phyloP scores from a whole-genome alignment of 2,329 filamentous ascomycete species.

The Aschersonia sp. region DNA sequence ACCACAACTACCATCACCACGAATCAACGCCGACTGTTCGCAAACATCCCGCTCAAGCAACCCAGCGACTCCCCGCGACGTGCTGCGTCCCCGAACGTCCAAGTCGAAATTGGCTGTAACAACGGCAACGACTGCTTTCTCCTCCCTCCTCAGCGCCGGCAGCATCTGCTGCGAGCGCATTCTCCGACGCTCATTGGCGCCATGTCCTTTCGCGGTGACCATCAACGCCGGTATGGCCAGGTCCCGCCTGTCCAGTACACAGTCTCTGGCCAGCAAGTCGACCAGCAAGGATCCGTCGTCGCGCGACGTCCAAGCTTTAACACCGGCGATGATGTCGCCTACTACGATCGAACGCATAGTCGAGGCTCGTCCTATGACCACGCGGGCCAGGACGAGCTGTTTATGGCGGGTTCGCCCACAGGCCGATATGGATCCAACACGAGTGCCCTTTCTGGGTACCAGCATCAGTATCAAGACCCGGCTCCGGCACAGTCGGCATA shows the following conservation, averaged over 20 bases:
- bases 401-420: constrained; percentile 31
- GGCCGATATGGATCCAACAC: constrained; percentile 25
- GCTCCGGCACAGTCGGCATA: constrained; percentile 36
- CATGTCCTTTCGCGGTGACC: constrained; percentile 52
- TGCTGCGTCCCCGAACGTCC: too few relatives aligned
- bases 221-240: constrained; percentile 50
- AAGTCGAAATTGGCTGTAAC: too few relatives aligned
- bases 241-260: constrained; percentile 52
- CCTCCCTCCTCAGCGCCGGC: neutral
- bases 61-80: too few relatives aligned
- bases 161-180: constrained; percentile 1
- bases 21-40: too few relatives aligned
- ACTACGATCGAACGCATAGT: constrained; percentile 25
- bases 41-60: too few relatives aligned
- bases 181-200: constrained; percentile 1
- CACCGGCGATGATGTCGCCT: constrained; percentile 54
- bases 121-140: neutral
- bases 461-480: constrained; percentile 33
- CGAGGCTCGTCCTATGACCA: constrained; percentile 2
- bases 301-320: constrained; percentile 57
- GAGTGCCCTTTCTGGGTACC: constrained; percentile 34
- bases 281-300: constrained; percentile 10
- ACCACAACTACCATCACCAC: too few relatives aligned
- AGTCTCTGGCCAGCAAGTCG: constrained; percentile 23
- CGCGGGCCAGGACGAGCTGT: constrained; percentile 44